Evolutionary conservation across 2,329 filamentous ascomycete species (phyloP).

Genomic region (Pestalotiopsis sp.): DNA sequence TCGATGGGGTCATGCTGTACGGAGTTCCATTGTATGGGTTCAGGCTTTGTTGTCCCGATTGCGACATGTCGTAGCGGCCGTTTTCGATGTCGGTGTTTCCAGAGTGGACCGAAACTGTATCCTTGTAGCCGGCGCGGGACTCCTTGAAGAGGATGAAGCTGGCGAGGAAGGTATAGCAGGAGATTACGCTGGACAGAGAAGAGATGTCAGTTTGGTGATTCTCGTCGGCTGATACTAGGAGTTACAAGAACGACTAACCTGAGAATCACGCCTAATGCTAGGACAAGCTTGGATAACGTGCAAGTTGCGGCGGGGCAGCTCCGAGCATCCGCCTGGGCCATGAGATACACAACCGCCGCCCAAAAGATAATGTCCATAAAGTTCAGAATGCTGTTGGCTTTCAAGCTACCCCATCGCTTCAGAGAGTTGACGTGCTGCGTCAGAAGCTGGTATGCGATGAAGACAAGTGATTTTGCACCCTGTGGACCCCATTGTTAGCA

Average conservation of each 20-base stretch:
- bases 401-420: background rate
- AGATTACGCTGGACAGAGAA: no score
- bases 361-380: background rate
- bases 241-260: background rate
- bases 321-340: background rate
- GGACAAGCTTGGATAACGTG: background rate
- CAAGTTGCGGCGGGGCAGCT: background rate
- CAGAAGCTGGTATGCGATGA: background rate
- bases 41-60: no score
- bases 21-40: no score
- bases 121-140: no score
- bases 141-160: no score
- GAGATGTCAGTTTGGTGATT: no score
- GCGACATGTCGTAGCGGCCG: no score
- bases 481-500: background rate
- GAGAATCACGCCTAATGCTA: background rate
- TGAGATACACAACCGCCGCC: background rate
- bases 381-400: constrained; percentile 1
- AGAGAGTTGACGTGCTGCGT: background rate
- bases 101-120: no score
- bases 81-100: no score
- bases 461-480: background rate
- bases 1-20: no score
- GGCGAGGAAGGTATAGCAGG: no score
- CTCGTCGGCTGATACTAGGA: no score